phyloP scores from a whole-genome alignment of 192 early-diverging fungal species.

The Backusella parvicylindrica region DNA sequence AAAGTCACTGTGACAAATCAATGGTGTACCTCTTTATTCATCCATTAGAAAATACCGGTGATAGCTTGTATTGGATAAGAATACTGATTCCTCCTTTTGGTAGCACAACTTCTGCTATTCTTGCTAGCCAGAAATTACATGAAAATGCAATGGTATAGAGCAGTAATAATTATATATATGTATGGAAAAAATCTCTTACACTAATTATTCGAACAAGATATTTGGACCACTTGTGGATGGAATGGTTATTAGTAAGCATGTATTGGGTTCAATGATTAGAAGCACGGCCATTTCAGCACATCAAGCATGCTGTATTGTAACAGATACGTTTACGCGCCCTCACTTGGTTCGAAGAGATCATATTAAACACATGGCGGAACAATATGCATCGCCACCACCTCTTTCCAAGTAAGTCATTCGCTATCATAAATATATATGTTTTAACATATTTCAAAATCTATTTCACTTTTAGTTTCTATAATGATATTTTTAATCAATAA shows the following conservation, averaged over 20 bases:
- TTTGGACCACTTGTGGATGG: slow-evolving; percentile 75
- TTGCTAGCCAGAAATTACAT: slow-evolving; percentile 28
- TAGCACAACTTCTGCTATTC: slow-evolving; percentile 7
- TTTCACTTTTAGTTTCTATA: not conserved
- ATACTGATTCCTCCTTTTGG: slow-evolving; percentile 42
- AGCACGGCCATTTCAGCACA: slow-evolving; percentile 71
- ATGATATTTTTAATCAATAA: slow-evolving; percentile 1
- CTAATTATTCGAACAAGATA: slow-evolving; percentile 15
- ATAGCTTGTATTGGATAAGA: slow-evolving; percentile 66
- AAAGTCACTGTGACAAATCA: slow-evolving; percentile 10
- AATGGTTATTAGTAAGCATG: slow-evolving; percentile 64
- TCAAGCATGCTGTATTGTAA: slow-evolving; percentile 45
- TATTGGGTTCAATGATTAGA: slow-evolving; percentile 64
- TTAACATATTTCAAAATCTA: not conserved
- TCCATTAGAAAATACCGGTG: slow-evolving; percentile 51
- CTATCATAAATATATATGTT: not conserved
- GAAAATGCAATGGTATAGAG: slow-evolving; percentile 52
- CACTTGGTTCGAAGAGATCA: slow-evolving; percentile 43
- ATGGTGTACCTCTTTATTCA: slow-evolving; percentile 65
- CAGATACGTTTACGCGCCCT: slow-evolving; percentile 49
- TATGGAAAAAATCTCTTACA: no score
- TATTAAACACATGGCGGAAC: slow-evolving; percentile 37
- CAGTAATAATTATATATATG: not conserved
- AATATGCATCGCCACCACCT: slow-evolving; percentile 24
- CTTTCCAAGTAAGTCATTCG: slow-evolving; percentile 35